phyloP scores from a whole-genome alignment of 805 yeast species.

The Starmera amethionina region DNA sequence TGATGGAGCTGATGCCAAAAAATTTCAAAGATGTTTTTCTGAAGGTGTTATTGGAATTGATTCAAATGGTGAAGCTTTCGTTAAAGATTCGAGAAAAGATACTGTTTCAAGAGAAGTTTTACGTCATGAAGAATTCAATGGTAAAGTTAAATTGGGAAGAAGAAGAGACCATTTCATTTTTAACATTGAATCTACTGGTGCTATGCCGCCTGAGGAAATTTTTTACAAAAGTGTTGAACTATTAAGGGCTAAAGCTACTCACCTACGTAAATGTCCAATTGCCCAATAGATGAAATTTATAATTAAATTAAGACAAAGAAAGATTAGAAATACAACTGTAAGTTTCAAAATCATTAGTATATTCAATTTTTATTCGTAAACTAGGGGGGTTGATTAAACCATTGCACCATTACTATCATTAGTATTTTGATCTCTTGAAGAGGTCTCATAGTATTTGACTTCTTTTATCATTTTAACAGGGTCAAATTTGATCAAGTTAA shows the following conservation, averaged over 20 bases:
- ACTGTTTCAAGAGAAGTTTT: conserved; percentile 95
- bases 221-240: conserved; percentile 85
- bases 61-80: conserved; percentile 59
- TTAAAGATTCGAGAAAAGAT: conserved; percentile 85
- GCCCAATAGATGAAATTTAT: conserved; percentile 12
- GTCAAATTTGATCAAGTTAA: conserved; percentile 25
- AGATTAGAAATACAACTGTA: background rate
- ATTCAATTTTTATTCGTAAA: too few species aligned
- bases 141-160: conserved; percentile 86
- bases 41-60: conserved; percentile 81
- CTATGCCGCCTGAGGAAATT: conserved; percentile 94
- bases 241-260: conserved; percentile 75
- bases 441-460: conserved; percentile 11
- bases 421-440: conserved; percentile 1
- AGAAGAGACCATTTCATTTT: conserved; percentile 87
- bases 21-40: conserved; percentile 86
- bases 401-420: background rate
- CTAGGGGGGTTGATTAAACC: too few species aligned
- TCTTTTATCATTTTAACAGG: conserved; percentile 19
- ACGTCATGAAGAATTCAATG: conserved; percentile 85
- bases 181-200: conserved; percentile 92
- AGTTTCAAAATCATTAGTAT: conserved; percentile 1
- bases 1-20: conserved; percentile 63
- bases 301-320: background rate
- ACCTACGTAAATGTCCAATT: conserved; percentile 70